These are phyloP conservation scores for Strobilomyces echinocephalus DNA, from an alignment of 768 basidiomycete species.

Conservation along the genomic window DNA sequence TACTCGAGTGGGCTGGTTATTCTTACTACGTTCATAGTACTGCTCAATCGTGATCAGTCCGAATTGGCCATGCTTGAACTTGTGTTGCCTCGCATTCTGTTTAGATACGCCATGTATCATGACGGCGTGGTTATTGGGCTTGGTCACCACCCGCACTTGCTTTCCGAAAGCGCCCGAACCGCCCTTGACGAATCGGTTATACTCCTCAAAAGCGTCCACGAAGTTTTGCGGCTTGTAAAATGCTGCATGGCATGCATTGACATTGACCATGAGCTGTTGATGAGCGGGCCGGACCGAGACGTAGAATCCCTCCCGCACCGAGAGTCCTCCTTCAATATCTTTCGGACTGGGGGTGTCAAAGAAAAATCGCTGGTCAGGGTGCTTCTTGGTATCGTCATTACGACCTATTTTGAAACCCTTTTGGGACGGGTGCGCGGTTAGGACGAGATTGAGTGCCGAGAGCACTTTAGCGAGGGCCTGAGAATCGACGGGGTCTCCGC, in stretches of 20 bases:
- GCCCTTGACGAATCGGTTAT: constrained; percentile 43
- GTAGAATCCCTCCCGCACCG: constrained; percentile 50
- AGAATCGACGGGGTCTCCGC: constrained; percentile 49
- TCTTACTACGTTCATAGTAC: constrained; percentile 42
- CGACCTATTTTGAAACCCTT: constrained; percentile 43
- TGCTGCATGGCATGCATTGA: constrained; percentile 46
- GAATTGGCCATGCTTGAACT: constrained; percentile 35
- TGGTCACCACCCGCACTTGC: constrained; percentile 59
- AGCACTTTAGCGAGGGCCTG: constrained; percentile 51
- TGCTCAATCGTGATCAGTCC: constrained; percentile 39
- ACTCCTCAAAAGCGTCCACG: constrained; percentile 36
- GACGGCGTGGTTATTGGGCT: constrained; percentile 61
- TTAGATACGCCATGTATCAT: constrained; percentile 55
- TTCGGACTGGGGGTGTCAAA: constrained; percentile 27
- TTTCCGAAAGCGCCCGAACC: constrained; percentile 53
- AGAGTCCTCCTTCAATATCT: constrained; percentile 47
- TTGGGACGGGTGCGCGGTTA: constrained; percentile 39
- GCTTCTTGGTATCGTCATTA: constrained; percentile 34
- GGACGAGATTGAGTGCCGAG: constrained; percentile 44
- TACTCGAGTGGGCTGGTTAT: background rate
- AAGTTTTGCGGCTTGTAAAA: constrained; percentile 44
- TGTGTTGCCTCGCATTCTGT: constrained; percentile 34
- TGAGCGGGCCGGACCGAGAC: constrained; percentile 38
- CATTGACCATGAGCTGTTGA: constrained; percentile 50
- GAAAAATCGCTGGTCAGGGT: constrained; percentile 39